A percentile compares a stretch with the other conserved stretches of the same genome.
These are phyloP conservation scores for Podaxis sp. DNA, from an alignment of 768 basidiomycete genomes.

Conservation along the genomic window DNA sequence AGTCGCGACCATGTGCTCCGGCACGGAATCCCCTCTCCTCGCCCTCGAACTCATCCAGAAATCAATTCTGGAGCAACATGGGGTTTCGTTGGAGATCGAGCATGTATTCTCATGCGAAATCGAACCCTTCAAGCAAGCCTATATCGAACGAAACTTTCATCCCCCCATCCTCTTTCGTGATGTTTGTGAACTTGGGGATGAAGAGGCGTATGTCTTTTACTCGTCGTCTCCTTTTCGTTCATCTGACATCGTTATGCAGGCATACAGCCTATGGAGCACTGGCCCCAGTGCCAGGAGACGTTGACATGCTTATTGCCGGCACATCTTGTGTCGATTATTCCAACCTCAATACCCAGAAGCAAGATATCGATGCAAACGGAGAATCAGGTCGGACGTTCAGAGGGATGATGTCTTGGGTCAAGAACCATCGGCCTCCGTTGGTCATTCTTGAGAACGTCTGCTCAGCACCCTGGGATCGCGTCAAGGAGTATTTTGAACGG, in stretches of 20 bases:
- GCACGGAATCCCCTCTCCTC: slow-evolving; percentile 92
- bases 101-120: slow-evolving; percentile 98
- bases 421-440: slow-evolving; percentile 82
- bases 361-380: slow-evolving; percentile 85
- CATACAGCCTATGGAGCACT: slow-evolving; percentile 91
- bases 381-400: slow-evolving; percentile 93
- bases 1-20: slow-evolving; percentile 97
- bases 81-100: slow-evolving; percentile 67
- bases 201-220: slow-evolving; percentile 62
- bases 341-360: slow-evolving; percentile 91
- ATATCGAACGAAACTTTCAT: slow-evolving; percentile 94
- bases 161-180: slow-evolving; percentile 93
- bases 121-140: slow-evolving; percentile 96
- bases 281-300: slow-evolving; percentile 84
- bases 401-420: slow-evolving; percentile 94
- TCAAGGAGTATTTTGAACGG: slow-evolving; percentile 73
- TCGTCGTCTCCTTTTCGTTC: neutral
- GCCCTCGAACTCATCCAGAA: slow-evolving; percentile 84
- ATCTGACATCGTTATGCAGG: slow-evolving; percentile 37
- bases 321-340: slow-evolving; percentile 98
- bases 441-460: slow-evolving; percentile 96
- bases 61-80: slow-evolving; percentile 68
- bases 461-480: slow-evolving; percentile 81
- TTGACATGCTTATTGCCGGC: slow-evolving; percentile 88
- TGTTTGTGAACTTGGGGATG: slow-evolving; percentile 83